Evolutionary conservation across 163 green algal species (phyloP), one percentile per base, ranked within the genome.

Genomic region (Scenedesmus sp.): DNA sequence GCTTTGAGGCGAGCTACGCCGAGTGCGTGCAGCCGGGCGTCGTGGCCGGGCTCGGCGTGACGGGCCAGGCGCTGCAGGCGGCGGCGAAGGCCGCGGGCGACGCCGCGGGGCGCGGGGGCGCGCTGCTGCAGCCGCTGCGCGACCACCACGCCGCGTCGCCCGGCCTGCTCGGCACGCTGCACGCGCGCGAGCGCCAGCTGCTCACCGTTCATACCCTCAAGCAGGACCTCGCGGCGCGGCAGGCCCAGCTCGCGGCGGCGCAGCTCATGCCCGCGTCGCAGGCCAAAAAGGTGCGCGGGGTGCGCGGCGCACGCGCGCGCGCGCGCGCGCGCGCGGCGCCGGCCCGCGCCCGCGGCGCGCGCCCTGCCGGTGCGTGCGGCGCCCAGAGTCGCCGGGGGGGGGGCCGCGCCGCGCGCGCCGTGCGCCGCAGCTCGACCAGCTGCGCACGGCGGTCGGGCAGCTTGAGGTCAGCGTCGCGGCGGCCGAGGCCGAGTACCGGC

Each of bases 401-500:
- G n/a, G n/a, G n/a, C n/a, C n/a, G n/a, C n/a, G n/a, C n/a, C n/a
- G n/a, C n/a, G n/a, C n/a, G n/a, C n/a, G n/a, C n/a, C n/a, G n/a
- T n/a, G n/a, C n/a, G 14, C 18, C 48, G 51, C 75, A 71, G 64
- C 18, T 76, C 22, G 64, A 83, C 4, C 13, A 26, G 28, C 64
- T 83, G 64, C 64, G 75, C 13, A 60, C 13, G 1, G n/a, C 24
- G 26, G 64, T 70, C 14, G 64, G 31, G 10, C 51, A 60, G 44
- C 45, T 77, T 18, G 75, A 83, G 75, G 75, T 64, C 54, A 63
- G 64, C 14, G 36, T 48, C 24, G 64, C 75, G 26, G 75, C 75
- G 34, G 75, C 75, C 3, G 64, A 75, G 44, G 75, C 54, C 26
- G 65, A 70, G 64, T 83, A 83, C 56, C 51, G 62, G 34, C 56